phyloP scores from a whole-genome alignment of 1,139 yeast species.

The Debaryomyces subglobosus region DNA sequence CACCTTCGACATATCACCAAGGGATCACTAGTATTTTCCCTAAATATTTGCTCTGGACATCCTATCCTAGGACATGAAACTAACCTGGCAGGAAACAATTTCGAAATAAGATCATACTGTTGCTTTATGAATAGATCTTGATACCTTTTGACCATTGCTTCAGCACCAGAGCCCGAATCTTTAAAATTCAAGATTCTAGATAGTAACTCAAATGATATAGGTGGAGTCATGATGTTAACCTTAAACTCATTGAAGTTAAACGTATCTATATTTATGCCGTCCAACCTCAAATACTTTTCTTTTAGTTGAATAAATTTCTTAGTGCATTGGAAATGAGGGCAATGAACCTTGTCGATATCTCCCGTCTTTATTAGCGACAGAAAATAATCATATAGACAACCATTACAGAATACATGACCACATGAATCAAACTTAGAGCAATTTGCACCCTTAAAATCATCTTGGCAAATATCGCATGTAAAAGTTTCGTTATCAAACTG shows the following conservation, averaged over 20 bases:
- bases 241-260: conserved; percentile 30
- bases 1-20: conserved; percentile 58
- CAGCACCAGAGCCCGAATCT: conserved; percentile 13
- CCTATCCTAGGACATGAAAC: conserved; percentile 54
- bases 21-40: conserved; percentile 53
- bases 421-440: conserved; percentile 50
- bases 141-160: conserved; percentile 41
- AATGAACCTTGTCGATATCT: conserved; percentile 55
- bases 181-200: conserved; percentile 26
- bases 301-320: conserved; percentile 21
- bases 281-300: conserved; percentile 27
- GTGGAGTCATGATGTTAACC: conserved; percentile 38
- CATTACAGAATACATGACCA: conserved; percentile 56
- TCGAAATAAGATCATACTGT: conserved; percentile 48
- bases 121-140: conserved; percentile 37
- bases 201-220: conserved; percentile 35
- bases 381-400: conserved; percentile 53
- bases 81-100: conserved; percentile 52
- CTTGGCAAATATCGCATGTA: conserved; percentile 64
- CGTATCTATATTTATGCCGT: conserved; percentile 20
- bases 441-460: conserved; percentile 48
- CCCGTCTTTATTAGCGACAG: conserved; percentile 51
- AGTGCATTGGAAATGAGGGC: conserved; percentile 59
- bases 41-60: conserved; percentile 48
- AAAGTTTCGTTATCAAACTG: conserved; percentile 46